Conservation (phyloP, 2,329 filamentous ascomycete species). For the Alternaria burnsii region DNA sequence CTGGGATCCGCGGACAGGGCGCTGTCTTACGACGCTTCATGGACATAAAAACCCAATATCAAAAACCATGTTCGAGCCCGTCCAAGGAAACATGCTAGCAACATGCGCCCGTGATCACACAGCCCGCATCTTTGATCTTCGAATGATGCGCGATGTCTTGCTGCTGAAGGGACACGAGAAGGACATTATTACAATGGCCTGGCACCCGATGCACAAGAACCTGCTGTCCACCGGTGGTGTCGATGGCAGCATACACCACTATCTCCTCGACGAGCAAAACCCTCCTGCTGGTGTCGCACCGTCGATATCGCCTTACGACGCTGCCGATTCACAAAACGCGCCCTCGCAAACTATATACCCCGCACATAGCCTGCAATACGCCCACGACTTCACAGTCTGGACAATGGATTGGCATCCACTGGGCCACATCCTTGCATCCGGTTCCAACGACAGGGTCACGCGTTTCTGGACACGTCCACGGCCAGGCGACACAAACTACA, state of each 20-base stretch:
- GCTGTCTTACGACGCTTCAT: conserved; percentile 91
- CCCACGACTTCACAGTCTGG: conserved; percentile 96
- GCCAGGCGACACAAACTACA: conserved; percentile 84
- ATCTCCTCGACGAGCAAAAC: conserved; percentile 95
- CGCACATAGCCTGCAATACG: conserved; percentile 84
- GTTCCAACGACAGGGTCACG: conserved; percentile 95
- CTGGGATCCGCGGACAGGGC: conserved; percentile 93
- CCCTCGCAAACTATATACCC: conserved; percentile 92
- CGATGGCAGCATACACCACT: conserved; percentile 90
- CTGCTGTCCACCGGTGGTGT: conserved; percentile 89
- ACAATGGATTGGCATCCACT: conserved; percentile 97
- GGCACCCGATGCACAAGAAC: conserved; percentile 92
- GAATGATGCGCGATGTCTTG: conserved; percentile 98
- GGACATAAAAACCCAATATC: conserved; percentile 98
- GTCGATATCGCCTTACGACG: conserved; percentile 84
- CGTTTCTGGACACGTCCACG: conserved; percentile 94
- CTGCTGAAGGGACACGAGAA: conserved; percentile 95
- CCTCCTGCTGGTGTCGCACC: conserved; percentile 75
- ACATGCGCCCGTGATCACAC: conserved; percentile 94
- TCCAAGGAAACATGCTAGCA: conserved; percentile 83
- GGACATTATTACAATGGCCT: conserved; percentile 89
- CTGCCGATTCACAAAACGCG: conserved; percentile 77
- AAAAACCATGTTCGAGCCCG: conserved; percentile 87
- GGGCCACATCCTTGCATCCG: conserved; percentile 92
- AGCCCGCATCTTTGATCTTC: conserved; percentile 89